phyloP scores from a whole-genome alignment of 179 eudicot species.

The Beta lomatogona region DNA sequence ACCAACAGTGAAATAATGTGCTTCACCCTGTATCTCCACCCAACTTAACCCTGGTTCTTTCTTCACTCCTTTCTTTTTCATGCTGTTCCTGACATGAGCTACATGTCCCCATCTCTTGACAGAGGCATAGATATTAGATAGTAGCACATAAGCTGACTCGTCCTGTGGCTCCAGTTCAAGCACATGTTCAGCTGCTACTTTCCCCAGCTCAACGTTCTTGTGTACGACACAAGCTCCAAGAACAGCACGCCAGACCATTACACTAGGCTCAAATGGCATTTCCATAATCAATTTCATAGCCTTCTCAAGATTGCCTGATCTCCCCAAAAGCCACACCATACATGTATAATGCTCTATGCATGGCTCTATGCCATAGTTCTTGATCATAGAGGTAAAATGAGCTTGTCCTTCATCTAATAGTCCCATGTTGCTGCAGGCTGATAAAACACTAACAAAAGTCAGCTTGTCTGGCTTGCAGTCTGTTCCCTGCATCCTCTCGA shows the following conservation, averaged over 20 bases:
- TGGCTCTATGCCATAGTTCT: slow-evolving; percentile 61
- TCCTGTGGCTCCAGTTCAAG: slow-evolving; percentile 73
- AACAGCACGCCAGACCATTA: slow-evolving; percentile 84
- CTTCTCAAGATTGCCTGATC: slow-evolving; percentile 59
- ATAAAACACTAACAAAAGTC: slow-evolving; percentile 67
- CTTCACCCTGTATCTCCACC: slow-evolving; percentile 69
- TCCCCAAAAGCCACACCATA: slow-evolving; percentile 82
- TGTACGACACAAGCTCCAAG: slow-evolving; percentile 77
- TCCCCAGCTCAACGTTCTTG: slow-evolving; percentile 66
- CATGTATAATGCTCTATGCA: slow-evolving; percentile 83
- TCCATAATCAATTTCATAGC: slow-evolving; percentile 62
- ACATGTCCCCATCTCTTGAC: slow-evolving; percentile 75
- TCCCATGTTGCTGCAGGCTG: slow-evolving; percentile 79
- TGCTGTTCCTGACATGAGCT: slow-evolving; percentile 56
- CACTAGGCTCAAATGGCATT: slow-evolving; percentile 66
- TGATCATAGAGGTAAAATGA: slow-evolving; percentile 54
- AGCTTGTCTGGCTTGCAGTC: slow-evolving; percentile 50
- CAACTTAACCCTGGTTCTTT: slow-evolving; percentile 76
- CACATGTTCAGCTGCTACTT: slow-evolving; percentile 60
- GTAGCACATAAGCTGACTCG: slow-evolving; percentile 60
- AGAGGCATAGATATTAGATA: slow-evolving; percentile 74
- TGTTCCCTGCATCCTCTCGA: slow-evolving; percentile 50
- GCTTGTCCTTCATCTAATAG: slow-evolving; percentile 55
- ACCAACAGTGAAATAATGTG: slow-evolving; percentile 67
- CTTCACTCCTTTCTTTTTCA: slow-evolving; percentile 60